Base-by-base conservation (phyloP, 441 rosid genomes). In the Populus tomentosa region DNA sequence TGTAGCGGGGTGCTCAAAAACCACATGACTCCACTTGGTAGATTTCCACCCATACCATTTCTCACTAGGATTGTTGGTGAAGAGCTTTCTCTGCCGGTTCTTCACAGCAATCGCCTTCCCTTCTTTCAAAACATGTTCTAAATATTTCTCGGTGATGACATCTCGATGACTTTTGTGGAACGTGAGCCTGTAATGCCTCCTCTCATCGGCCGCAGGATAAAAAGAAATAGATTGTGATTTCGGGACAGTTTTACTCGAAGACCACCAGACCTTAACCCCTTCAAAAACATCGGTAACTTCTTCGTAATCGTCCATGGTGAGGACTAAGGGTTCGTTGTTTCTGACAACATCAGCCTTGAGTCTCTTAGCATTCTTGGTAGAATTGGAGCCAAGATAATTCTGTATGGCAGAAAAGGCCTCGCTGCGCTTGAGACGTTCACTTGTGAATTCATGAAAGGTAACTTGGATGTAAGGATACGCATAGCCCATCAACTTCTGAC, bases 261-360 rank as follows among this genome's bases (percentile, higher is more conserved):
- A 4, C 84, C 84, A 75, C 77, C 79, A 75, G 36, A 81, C 38
- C 26, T 75, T 56, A 21, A 71, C 62, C 4, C 84, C 84, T 3
- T 70, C 10, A 11, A 53, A 78, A 0, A 35, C 70, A 20, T 75
- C 84, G 1, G 77, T 66, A 4, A 75, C 72, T 26, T 82, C 79
- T 20, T 82, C 81, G 30, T 70, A 7, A 35, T 82, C 81, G 26
- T 78, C 84, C 80, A 81, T 81, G 66, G 38, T 67, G 23, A 78
- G 76, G 30, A 75, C 14, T 6, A 78, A 16, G 35, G 81, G 59
- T 7, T 71, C 32, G 42, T 53, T 61, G 16, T 61, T 35, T 20
- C 46, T 68, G 23, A 68, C 46, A 9, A 61, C 46, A 23, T 78
- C 75, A 18, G 79, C 84, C 62, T 78, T 78, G 36, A 82, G 81